phyloP scores from a whole-genome alignment of 306 rosid species.

The Spatholobus suberectus region DNA sequence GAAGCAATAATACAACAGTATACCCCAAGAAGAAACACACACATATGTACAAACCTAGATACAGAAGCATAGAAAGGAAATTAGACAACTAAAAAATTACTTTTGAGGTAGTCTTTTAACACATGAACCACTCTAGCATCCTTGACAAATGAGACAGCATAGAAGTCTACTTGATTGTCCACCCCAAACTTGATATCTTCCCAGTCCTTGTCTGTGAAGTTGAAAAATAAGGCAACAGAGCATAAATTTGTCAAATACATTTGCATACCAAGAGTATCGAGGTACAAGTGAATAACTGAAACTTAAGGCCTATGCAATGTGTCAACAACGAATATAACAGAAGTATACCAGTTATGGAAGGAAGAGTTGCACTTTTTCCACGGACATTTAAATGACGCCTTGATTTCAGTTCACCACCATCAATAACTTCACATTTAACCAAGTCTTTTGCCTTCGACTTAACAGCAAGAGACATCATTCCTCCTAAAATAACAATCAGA shows the following conservation, averaged over 20 bases:
- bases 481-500: slow-evolving; percentile 63
- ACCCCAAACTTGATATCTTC: slow-evolving; percentile 99
- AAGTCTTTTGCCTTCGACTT: slow-evolving; percentile 73
- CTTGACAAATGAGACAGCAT: slow-evolving; percentile 96
- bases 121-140: slow-evolving; percentile 89
- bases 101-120: slow-evolving; percentile 83
- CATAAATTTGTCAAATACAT: slow-evolving; percentile 21
- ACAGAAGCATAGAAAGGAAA: slow-evolving; percentile 34
- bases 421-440: slow-evolving; percentile 87
- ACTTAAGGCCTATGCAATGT: background rate
- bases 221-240: slow-evolving; percentile 25
- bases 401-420: slow-evolving; percentile 95
- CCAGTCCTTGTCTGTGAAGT: slow-evolving; percentile 87
- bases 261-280: slow-evolving; percentile 8
- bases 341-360: slow-evolving; percentile 88
- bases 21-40: slow-evolving; percentile 24
- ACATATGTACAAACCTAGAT: background rate
- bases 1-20: slow-evolving; percentile 9
- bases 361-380: slow-evolving; percentile 95
- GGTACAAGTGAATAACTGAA: slow-evolving; percentile 32
- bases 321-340: background rate
- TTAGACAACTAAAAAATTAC: slow-evolving; percentile 48
- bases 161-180: slow-evolving; percentile 93
- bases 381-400: slow-evolving; percentile 97
- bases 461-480: slow-evolving; percentile 95